A percentile compares a stretch with the other conserved stretches of the same genome.
Evolutionary conservation across 768 basidiomycete genomes (phyloP).

Genomic region (Boletus barrowsii): DNA sequence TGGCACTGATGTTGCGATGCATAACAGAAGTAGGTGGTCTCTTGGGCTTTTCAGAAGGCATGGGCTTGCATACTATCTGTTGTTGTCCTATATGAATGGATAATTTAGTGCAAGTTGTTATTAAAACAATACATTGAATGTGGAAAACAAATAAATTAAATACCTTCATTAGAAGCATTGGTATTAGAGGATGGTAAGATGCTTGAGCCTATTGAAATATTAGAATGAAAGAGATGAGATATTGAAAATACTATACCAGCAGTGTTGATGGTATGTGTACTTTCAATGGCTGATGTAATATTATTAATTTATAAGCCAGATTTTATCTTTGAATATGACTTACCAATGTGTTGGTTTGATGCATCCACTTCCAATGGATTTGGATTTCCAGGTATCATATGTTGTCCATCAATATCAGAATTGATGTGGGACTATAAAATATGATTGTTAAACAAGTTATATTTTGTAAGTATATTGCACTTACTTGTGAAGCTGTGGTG

Average conservation of each 20-base stretch:
- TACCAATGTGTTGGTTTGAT: not conserved
- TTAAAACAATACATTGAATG: not conserved
- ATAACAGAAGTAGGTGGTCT: not conserved
- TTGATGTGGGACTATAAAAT: not conserved
- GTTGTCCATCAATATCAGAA: not conserved
- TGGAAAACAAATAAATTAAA: not conserved
- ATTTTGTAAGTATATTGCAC: not conserved
- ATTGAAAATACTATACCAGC: not conserved
- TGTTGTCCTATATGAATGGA: not conserved
- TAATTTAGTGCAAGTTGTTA: not conserved
- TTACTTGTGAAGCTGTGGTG: slow-evolving; percentile 1
- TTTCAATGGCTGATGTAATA: not conserved
- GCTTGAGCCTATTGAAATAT: no score
- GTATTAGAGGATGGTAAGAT: no score
- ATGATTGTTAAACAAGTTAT: not conserved
- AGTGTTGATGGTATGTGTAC: not conserved
- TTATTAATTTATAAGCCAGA: not conserved
- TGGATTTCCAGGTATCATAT: not conserved
- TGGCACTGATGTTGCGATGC: not conserved
- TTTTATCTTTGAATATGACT: not conserved
- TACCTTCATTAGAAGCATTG: not conserved
- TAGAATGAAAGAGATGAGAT: no score
- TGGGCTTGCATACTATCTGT: not conserved
- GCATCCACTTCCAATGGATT: not conserved
- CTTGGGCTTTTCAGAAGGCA: not conserved